Evolutionary conservation across 2,329 filamentous ascomycete genomes (phyloP).

Genomic region (Ophiostoma sp.): DNA sequence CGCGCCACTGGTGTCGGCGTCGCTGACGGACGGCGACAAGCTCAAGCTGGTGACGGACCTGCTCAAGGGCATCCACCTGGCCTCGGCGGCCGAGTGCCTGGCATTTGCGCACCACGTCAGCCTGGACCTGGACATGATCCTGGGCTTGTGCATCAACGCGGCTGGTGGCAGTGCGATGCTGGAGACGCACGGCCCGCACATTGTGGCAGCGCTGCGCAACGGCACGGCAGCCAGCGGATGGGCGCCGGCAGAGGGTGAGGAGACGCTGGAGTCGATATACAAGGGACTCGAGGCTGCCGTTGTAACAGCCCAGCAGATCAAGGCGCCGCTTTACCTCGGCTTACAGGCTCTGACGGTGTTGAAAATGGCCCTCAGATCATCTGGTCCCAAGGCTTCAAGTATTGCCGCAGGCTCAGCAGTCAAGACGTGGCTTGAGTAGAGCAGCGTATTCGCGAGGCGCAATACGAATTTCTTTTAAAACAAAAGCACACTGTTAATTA

Average conservation of each 20-base stretch:
- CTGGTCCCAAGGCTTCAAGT: constrained; percentile 10
- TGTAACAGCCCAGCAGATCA: constrained; percentile 41
- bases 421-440: constrained; percentile 29
- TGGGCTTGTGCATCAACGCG: constrained; percentile 43
- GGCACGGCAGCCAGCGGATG: constrained; percentile 29
- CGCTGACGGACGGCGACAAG: neutral
- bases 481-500: neutral
- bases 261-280: constrained; percentile 33
- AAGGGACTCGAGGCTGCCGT: constrained; percentile 37
- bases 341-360: constrained; percentile 39
- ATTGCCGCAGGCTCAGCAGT: constrained; percentile 30
- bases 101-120: constrained; percentile 40
- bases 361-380: constrained; percentile 31
- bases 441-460: too few relatives aligned
- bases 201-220: constrained; percentile 36
- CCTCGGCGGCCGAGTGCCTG: constrained; percentile 41
- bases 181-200: constrained; percentile 36
- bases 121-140: constrained; percentile 43
- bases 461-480: neutral
- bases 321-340: constrained; percentile 40
- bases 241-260: constrained; percentile 22
- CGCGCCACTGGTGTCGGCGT: too few relatives aligned
- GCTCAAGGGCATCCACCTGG: constrained; percentile 42
- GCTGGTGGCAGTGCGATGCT: constrained; percentile 42
- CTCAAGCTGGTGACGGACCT: constrained; percentile 36